Base-by-base conservation (phyloP, 352 stramenopile genomes). In the Phytophthora foliorum region DNA sequence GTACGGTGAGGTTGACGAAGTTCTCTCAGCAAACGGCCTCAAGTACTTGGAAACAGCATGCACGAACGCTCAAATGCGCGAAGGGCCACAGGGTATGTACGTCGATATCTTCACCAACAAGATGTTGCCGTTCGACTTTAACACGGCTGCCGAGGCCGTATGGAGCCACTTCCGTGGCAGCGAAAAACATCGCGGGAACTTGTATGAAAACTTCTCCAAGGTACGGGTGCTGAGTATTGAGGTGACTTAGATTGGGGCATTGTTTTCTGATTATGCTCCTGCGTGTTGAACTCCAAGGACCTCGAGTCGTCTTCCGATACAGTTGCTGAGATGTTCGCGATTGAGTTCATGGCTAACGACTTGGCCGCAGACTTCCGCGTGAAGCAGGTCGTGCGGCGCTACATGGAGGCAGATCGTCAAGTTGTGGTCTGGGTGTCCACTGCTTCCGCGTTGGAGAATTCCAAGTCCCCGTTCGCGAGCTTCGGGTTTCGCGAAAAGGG, bases 91-190 rank as follows among this genome's bases (percentile, higher is more conserved):
- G n/a, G 69, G 70, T 0, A 73, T 84, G 51, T 75, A 75, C 25
- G 52, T 81, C 5, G 74, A 87, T 17, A 78, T 87, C 55, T 78
- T 82, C 39, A 80, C 63, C 6, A 85, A 74, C 66, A 85, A 82
- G 42, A 62, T 82, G 63, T 42, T 87, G 49, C 79, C 79, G 27
- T 87, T 87, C 39, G 74, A 81, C 41, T 74, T 82, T 16, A 70
- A 72, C 25, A 75, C 76, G 8, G 72, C 74, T 6, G 75, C 68
- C 6, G 57, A 73, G 14, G 76, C 66, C 0, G 79, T 84, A 36
- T 87, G 79, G 79, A 70, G 59, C 38, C 72, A 87, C 54, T 83
- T 84, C 59, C 69, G 72, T n/a, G 75, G 76, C 8, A 79, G 74
- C 5, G 69, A 83, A 21, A 74, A 82, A 27, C 80, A 83, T 17